These are phyloP conservation scores for Trifolium subterraneum DNA, from an alignment of 306 rosid species.

Conservation along the genomic window DNA sequence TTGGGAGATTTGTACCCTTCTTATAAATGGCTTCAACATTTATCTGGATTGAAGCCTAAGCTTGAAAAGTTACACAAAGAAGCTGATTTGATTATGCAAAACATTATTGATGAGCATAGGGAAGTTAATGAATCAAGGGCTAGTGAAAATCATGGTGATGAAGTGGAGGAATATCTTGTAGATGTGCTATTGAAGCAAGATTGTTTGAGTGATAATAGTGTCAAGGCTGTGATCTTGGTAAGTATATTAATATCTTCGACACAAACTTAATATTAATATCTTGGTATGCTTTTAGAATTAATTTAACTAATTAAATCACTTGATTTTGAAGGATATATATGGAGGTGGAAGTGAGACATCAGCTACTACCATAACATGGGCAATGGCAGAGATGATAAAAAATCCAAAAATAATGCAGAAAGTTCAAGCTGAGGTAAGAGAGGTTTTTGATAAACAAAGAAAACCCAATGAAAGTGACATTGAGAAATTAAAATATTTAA, in stretches of 20 bases:
- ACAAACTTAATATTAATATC: not conserved
- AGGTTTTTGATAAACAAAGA: constrained; percentile 9
- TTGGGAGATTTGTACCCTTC: constrained; percentile 55
- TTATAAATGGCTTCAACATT: constrained; percentile 30
- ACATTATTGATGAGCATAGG: constrained; percentile 32
- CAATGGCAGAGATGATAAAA: constrained; percentile 46
- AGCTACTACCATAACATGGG: constrained; percentile 44
- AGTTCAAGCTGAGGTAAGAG: constrained; percentile 46
- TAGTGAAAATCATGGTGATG: not conserved
- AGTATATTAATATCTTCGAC: constrained; percentile 5
- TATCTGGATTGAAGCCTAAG: constrained; percentile 39
- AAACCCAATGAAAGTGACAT: constrained; percentile 22
- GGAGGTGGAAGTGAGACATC: constrained; percentile 50
- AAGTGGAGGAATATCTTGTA: constrained; percentile 20
- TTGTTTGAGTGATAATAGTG: constrained; percentile 11
- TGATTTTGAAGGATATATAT: constrained; percentile 26
- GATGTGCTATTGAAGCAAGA: constrained; percentile 36
- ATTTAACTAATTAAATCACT: not conserved
- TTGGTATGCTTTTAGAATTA: not conserved
- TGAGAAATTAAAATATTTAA: constrained; percentile 43
- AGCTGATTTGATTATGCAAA: constrained; percentile 21
- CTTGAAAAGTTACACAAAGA: constrained; percentile 41
- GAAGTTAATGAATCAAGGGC: constrained; percentile 4
- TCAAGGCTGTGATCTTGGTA: constrained; percentile 45
- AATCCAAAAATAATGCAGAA: constrained; percentile 42